A percentile compares a stretch with the other conserved stretches of the same genome.
Evolutionary conservation across 2,329 filamentous ascomycete genomes (phyloP).

Genomic region (Domatiomyces catenatus): DNA sequence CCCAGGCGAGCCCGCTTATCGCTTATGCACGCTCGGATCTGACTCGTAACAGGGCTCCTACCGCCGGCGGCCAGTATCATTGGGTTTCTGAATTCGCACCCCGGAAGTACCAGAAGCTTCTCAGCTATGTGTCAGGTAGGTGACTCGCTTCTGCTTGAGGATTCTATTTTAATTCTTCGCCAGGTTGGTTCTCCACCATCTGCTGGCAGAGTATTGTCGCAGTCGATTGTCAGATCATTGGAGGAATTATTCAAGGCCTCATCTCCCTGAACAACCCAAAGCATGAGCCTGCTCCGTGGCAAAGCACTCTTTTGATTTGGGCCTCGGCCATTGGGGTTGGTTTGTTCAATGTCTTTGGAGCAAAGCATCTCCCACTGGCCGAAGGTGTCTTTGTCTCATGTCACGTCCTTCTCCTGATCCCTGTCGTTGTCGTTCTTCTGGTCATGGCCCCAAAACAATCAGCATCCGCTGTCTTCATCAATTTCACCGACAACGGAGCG

Average conservation of each 20-base stretch:
- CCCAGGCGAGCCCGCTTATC: neutral
- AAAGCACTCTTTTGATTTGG: conserved; percentile 35
- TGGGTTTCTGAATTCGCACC: conserved; percentile 43
- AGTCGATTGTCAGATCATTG: conserved; percentile 27
- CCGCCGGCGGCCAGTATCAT: conserved; percentile 19
- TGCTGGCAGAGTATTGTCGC: conserved; percentile 14
- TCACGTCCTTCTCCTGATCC: conserved; percentile 24
- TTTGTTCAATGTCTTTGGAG: conserved; percentile 26
- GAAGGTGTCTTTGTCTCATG: conserved; percentile 19
- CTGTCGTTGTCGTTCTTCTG: conserved; percentile 20
- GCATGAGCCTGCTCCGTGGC: conserved; percentile 30
- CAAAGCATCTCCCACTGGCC: conserved; percentile 6
- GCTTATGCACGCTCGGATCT: neutral
- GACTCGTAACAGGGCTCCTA: conserved; percentile 1
- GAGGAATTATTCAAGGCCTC: conserved; percentile 32
- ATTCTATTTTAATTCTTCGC: conserved; percentile 1
- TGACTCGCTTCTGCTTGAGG: too few relatives aligned
- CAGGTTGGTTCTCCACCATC: conserved; percentile 18
- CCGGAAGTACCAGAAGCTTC: conserved; percentile 32
- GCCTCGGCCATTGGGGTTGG: conserved; percentile 30
- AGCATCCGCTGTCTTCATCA: conserved; percentile 21
- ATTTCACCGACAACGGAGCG: conserved; percentile 23
- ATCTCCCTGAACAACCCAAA: conserved; percentile 27
- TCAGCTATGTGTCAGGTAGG: conserved; percentile 39
- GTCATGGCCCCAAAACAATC: conserved; percentile 20